These are phyloP conservation scores for Hura crepitans DNA, from an alignment of 441 rosid species.

Conservation along the genomic window DNA sequence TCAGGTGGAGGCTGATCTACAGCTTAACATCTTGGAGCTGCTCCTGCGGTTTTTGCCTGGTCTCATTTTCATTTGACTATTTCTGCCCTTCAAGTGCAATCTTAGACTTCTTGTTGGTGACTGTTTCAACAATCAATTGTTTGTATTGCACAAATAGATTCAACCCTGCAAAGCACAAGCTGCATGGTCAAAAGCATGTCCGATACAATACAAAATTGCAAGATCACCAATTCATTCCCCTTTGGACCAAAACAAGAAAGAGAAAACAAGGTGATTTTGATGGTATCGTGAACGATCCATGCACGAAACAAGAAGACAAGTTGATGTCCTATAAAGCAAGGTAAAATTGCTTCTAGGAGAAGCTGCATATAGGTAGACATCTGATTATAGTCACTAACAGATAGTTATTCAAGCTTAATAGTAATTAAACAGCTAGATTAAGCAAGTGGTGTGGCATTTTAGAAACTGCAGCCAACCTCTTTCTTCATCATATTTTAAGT, in stretches of 20 bases:
- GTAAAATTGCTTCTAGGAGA: neutral
- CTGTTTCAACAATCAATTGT: conserved; percentile 45
- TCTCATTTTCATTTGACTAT: conserved; percentile 33
- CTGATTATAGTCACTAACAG: neutral
- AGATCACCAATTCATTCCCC: neutral
- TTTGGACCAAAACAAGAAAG: neutral
- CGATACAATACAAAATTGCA: neutral
- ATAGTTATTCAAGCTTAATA: neutral
- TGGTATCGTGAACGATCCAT: neutral
- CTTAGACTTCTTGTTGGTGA: conserved; percentile 27
- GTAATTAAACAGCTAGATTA: neutral
- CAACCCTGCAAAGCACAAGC: conserved; percentile 46
- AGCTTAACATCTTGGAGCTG: conserved; percentile 17
- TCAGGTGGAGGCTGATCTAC: neutral
- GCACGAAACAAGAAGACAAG: neutral
- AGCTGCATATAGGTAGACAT: neutral
- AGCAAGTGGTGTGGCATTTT: neutral
- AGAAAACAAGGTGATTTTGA: neutral
- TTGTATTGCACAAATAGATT: conserved; percentile 55
- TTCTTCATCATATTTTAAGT: neutral
- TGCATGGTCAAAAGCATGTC: conserved; percentile 1
- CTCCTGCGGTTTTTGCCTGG: conserved; percentile 24
- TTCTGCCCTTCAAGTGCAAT: conserved; percentile 28
- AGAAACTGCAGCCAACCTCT: neutral
- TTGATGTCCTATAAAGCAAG: neutral